Percentiles rank a stretch among this genome's conserved stretches.
Evolutionary conservation across 306 rosid genomes (phyloP).

Genomic region (Gillenia trifoliata): DNA sequence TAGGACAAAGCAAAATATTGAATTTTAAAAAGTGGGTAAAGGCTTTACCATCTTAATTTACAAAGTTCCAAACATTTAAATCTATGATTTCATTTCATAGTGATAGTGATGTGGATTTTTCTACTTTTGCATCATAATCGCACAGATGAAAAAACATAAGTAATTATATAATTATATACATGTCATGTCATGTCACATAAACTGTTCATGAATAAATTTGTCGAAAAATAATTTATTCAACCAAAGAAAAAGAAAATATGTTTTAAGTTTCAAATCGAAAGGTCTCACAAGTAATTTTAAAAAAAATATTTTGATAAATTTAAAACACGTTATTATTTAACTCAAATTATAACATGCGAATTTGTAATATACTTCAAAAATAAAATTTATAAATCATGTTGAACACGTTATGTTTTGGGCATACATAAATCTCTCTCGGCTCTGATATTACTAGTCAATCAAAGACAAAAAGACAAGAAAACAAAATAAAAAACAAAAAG

Average conservation of each 20-base stretch:
- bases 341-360: too few species aligned
- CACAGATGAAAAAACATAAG: neutral
- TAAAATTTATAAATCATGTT: too few species aligned
- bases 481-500: neutral
- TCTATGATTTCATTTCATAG: neutral
- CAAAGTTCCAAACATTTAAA: neutral
- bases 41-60: neutral
- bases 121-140: neutral
- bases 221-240: neutral
- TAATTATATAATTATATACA: neutral
- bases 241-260: too few species aligned
- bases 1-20: neutral
- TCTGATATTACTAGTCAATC: neutral
- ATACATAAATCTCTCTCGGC: neutral
- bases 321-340: too few species aligned
- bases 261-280: neutral
- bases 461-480: slow-evolving; percentile 6
- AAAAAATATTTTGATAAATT: too few species aligned
- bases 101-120: neutral
- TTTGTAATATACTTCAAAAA: too few species aligned
- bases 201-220: neutral
- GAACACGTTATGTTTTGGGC: neutral
- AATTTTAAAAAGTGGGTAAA: neutral
- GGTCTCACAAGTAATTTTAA: too few species aligned
- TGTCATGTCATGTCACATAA: neutral